A percentile compares a stretch with the other conserved stretches of the same genome.
Evolutionary conservation across 352 stramenopile genomes (phyloP).

Genomic region (Phytophthora palmivora): DNA sequence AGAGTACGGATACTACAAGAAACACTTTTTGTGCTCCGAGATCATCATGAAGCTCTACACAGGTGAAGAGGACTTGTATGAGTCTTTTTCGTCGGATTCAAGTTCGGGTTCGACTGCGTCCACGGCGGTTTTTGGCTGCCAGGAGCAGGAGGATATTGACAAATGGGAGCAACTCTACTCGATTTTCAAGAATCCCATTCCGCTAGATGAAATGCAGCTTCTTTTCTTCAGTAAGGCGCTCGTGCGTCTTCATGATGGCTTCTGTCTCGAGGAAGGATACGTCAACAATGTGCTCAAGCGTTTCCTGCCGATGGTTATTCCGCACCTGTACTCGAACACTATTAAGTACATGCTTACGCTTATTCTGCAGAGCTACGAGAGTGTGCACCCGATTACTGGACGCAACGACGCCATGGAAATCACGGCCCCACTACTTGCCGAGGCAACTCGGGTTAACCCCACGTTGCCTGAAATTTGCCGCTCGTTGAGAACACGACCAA

Average conservation of each 20-base stretch:
- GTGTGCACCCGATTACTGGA: constrained; percentile 87
- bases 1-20: constrained; percentile 92
- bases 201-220: constrained; percentile 88
- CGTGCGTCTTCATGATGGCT: constrained; percentile 86
- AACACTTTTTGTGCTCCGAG: constrained; percentile 89
- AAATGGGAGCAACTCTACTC: constrained; percentile 89
- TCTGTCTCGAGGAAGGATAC: constrained; percentile 88
- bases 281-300: constrained; percentile 82
- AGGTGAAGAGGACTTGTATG: constrained; percentile 87
- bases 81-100: constrained; percentile 88
- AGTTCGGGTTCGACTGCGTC: constrained; percentile 71
- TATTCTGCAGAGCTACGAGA: constrained; percentile 90
- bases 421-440: constrained; percentile 61
- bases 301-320: constrained; percentile 80
- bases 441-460: constrained; percentile 55
- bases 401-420: constrained; percentile 91
- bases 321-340: constrained; percentile 88
- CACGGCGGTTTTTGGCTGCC: constrained; percentile 82
- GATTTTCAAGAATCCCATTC: constrained; percentile 78
- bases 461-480: constrained; percentile 41
- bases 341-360: constrained; percentile 92
- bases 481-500: constrained; percentile 83
- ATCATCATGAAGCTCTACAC: constrained; percentile 93
- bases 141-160: constrained; percentile 71
- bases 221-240: constrained; percentile 90